Evolutionary conservation across 2,329 filamentous ascomycete genomes (phyloP).

Genomic region (Alternaria arborescens): DNA sequence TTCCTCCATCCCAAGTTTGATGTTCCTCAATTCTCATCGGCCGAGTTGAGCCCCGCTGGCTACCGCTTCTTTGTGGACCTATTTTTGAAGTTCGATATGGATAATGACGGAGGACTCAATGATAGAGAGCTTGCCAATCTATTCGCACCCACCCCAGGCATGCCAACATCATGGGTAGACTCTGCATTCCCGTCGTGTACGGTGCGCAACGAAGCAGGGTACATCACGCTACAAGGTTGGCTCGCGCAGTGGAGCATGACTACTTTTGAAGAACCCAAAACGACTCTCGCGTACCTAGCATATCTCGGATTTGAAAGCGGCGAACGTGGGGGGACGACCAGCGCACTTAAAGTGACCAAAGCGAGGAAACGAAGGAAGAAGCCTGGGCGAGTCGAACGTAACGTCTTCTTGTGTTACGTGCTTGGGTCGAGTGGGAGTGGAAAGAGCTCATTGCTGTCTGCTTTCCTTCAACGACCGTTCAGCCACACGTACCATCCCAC

Average conservation of each 20-base stretch:
- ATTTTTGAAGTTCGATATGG: conserved; percentile 93
- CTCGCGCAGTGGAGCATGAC: conserved; percentile 99
- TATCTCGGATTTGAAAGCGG: conserved; percentile 92
- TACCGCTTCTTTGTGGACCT: conserved; percentile 98
- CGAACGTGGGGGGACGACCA: conserved; percentile 76
- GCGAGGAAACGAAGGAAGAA: conserved; percentile 83
- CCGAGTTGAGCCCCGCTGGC: conserved; percentile 90
- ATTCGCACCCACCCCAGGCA: conserved; percentile 90
- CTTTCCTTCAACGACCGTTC: conserved; percentile 90
- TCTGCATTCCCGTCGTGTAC: conserved; percentile 91
- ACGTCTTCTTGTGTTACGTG: conserved; percentile 93
- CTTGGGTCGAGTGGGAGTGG: conserved; percentile 85
- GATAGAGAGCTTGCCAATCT: conserved; percentile 83
- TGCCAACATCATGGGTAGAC: conserved; percentile 87
- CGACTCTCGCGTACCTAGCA: conserved; percentile 92
- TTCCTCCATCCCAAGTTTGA: conserved; percentile 95
- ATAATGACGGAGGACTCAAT: conserved; percentile 94
- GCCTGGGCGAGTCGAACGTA: conserved; percentile 87
- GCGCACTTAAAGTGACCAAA: conserved; percentile 92
- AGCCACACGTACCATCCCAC: conserved; percentile 86
- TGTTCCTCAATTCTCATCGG: conserved; percentile 88
- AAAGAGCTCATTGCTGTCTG: conserved; percentile 89
- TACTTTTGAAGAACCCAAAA: conserved; percentile 94
- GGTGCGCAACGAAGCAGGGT: conserved; percentile 91
- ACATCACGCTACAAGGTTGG: conserved; percentile 97